These are phyloP conservation scores for Termitomyces sp. DNA, from an alignment of 768 basidiomycete species.

Conservation along the genomic window DNA sequence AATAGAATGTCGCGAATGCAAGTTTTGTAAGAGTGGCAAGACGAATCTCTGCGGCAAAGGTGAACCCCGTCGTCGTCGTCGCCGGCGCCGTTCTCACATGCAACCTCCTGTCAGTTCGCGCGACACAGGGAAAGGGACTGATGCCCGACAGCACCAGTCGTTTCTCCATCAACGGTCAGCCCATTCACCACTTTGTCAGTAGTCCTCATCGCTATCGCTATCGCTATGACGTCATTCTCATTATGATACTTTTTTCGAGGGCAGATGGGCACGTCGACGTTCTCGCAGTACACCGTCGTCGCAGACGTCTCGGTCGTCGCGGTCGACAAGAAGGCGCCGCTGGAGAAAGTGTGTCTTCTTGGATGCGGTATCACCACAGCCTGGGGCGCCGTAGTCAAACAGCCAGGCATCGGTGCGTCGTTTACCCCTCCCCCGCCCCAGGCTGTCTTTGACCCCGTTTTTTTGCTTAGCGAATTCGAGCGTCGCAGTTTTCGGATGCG, in stretches of 20 bases:
- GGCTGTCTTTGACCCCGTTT: background rate
- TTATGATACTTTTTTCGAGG: background rate
- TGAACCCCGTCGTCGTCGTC: constrained; percentile 18
- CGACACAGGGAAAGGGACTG: constrained; percentile 89
- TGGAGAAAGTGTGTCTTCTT: constrained; percentile 95
- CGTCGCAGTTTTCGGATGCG: constrained; percentile 94
- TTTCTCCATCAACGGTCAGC: constrained; percentile 85
- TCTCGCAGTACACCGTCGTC: constrained; percentile 99
- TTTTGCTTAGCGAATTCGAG: constrained; percentile 64
- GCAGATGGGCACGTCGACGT: constrained; percentile 99
- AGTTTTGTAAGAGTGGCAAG: constrained; percentile 98
- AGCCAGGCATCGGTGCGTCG: constrained; percentile 74
- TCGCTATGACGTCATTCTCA: background rate
- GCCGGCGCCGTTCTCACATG: too few relatives aligned
- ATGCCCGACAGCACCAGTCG: constrained; percentile 90
- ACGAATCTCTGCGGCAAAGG: constrained; percentile 98
- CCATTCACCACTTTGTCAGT: constrained; percentile 87
- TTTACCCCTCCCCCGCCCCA: background rate
- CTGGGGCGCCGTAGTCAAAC: constrained; percentile 93
- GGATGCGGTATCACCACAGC: constrained; percentile 98
- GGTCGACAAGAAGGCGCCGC: constrained; percentile 77
- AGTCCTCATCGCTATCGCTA: constrained; percentile 19
- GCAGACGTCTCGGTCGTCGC: constrained; percentile 96
- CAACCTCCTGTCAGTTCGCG: constrained; percentile 52
- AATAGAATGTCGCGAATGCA: constrained; percentile 90